Evolutionary conservation across 306 rosid genomes (phyloP).

Genomic region (Begonia peltatifolia): DNA sequence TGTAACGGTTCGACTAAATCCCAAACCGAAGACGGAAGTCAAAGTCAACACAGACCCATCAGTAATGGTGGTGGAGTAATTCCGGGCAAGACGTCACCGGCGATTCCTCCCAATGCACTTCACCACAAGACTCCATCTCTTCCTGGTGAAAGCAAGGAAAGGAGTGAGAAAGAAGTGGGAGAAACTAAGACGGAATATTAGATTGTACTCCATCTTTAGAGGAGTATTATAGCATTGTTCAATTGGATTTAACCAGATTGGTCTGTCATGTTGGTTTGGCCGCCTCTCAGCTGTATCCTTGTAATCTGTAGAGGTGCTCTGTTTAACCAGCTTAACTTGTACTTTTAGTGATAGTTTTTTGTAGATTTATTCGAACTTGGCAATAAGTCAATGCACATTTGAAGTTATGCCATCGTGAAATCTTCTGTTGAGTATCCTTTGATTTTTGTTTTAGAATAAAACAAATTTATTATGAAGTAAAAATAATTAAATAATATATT

Average conservation of each 20-base stretch:
- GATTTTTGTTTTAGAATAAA: no score
- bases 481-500: no score
- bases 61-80: conserved; percentile 34
- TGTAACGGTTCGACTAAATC: conserved; percentile 31
- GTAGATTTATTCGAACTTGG: background rate
- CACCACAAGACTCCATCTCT: conserved; percentile 22
- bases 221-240: conserved; percentile 10
- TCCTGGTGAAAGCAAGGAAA: conserved; percentile 32
- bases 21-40: conserved; percentile 20
- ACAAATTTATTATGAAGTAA: no score
- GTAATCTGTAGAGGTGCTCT: background rate
- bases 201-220: conserved; percentile 15
- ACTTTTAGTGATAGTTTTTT: background rate
- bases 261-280: background rate
- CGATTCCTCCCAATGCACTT: conserved; percentile 16
- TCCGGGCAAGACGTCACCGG: conserved; percentile 25
- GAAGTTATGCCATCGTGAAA: no score
- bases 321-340: background rate
- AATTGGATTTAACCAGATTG: conserved; percentile 17
- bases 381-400: no score
- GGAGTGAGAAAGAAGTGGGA: conserved; percentile 30
- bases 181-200: conserved; percentile 24
- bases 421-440: no score
- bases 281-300: background rate
- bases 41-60: conserved; percentile 19